These are phyloP conservation scores for Backusella circina DNA, from an alignment of 192 early-diverging fungal genomes.

Conservation along the genomic window DNA sequence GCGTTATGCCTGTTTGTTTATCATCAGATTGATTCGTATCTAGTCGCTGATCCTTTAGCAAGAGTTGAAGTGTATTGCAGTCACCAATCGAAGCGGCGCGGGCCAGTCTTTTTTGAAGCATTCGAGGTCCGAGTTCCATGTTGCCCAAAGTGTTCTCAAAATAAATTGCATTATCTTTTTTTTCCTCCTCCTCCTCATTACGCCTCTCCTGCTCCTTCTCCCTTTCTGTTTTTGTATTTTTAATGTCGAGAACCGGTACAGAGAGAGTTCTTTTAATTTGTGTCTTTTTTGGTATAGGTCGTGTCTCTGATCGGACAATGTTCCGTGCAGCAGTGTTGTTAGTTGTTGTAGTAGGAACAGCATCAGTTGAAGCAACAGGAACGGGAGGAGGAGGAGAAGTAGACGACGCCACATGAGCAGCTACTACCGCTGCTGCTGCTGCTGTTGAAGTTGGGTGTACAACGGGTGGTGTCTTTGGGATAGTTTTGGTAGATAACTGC, in stretches of 20 bases:
- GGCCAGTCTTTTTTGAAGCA: constrained; percentile 56
- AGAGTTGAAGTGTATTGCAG: constrained; percentile 49
- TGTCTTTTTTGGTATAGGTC: neutral
- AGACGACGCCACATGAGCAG: neutral
- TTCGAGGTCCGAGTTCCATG: constrained; percentile 42
- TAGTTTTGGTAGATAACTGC: neutral
- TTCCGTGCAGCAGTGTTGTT: neutral
- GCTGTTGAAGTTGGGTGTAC: neutral
- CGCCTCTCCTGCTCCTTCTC: neutral
- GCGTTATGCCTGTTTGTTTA: constrained; percentile 77
- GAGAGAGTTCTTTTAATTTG: neutral
- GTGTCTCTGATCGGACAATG: neutral
- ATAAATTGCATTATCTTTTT: neutral
- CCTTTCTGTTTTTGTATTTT: neutral
- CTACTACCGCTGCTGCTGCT: neutral
- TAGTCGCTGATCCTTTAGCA: constrained; percentile 40
- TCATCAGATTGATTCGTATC: constrained; percentile 72
- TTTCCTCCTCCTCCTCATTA: neutral
- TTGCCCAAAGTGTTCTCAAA: constrained; percentile 3
- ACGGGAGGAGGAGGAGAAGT: neutral
- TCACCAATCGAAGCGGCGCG: constrained; percentile 75
- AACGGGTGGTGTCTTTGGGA: neutral
- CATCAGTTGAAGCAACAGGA: neutral
- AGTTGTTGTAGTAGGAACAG: neutral
- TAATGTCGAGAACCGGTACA: neutral